phyloP scores from a whole-genome alignment of 495 filamentous ascomycete genomes.

The Parachaetomium inaequale region DNA sequence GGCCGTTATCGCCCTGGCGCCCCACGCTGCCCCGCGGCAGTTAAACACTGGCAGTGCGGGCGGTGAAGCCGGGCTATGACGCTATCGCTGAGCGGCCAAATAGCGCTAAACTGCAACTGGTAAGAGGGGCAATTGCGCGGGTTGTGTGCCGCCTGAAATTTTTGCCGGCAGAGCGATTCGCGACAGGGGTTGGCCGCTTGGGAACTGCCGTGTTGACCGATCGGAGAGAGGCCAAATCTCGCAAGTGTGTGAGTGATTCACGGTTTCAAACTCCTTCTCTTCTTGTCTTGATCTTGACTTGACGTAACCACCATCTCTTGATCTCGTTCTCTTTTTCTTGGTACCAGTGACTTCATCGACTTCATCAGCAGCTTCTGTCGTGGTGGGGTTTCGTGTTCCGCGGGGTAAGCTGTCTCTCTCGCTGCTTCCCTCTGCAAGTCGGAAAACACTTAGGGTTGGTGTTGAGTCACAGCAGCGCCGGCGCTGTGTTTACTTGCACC shows the following conservation, averaged over 20 bases:
- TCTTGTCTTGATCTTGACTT: neutral
- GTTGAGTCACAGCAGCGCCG: neutral
- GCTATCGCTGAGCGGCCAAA: conserved; percentile 16
- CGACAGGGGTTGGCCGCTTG: conserved; percentile 1
- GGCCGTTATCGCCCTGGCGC: conserved; percentile 25
- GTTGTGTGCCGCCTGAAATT: conserved; percentile 10
- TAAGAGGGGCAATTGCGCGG: conserved; percentile 27
- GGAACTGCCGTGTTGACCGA: conserved; percentile 16
- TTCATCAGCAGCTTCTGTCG: neutral
- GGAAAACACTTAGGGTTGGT: neutral
- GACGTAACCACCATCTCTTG: neutral
- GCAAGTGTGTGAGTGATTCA: conserved; percentile 12
- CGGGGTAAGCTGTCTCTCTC: conserved; percentile 19
- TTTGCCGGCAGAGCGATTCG: conserved; percentile 7
- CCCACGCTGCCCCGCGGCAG: conserved; percentile 32
- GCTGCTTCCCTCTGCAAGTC: neutral
- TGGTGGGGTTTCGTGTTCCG: conserved; percentile 21
- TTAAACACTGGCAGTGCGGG: conserved; percentile 22
- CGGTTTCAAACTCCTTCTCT: too few relatives aligned
- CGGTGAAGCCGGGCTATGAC: conserved; percentile 28
- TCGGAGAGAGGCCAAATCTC: conserved; percentile 22
- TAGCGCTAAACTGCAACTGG: conserved; percentile 25
- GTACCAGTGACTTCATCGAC: neutral
- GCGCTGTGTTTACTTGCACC: neutral
- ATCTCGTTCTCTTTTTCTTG: neutral